Evolutionary conservation across 352 stramenopile genomes (phyloP), one percentile per base, ranked within the genome.

Genomic region (Phytophthora rubi): DNA sequence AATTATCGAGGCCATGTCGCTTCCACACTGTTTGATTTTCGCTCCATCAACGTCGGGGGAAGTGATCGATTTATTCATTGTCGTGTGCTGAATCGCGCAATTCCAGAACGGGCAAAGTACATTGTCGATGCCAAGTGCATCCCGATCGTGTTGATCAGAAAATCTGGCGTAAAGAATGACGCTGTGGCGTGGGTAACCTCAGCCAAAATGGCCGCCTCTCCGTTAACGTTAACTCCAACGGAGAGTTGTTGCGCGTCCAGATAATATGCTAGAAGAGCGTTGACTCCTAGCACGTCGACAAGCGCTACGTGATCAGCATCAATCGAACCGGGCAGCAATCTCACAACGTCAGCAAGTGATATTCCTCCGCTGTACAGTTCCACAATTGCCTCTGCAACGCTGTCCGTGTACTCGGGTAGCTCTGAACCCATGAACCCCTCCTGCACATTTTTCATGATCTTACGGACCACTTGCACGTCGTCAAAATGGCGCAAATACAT

Each of bases 51-150:
- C 64, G n/a, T 73, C 52, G 1, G n/a, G 23, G 6, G 71, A 28
- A 9, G 52, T 55, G 1, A 76, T 58, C 0, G 48, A 53, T 48
- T 82, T 82, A 26, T 42, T 61, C 75, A 82, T 79, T n/a, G 64
- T 67, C n/a, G 67, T 77, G 52, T 77, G 65, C 32, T 70, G 30
- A n/a, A 82, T 74, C 18, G 67, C 62, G 18, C 75, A 82, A 35
- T 79, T 62, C 75, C 75, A 82, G 59, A 77, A 82, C 6, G 68
- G 8, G 71, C 75, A 23, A 79, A 48, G 35, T 79, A 56, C 47
- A 68, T 73, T 0, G 71, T 65, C 6, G 69, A 77, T 8, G 79
- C 53, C 12, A 68, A 64, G n/a, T 71, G 62, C 75, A 77, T 79
- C 13, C 75, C 75, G 10, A 79, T 26, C 1, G 52, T 64, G 44